Conservation (phyloP, 2,329 filamentous ascomycete species). For the Trichophyton mentagrophytes region DNA sequence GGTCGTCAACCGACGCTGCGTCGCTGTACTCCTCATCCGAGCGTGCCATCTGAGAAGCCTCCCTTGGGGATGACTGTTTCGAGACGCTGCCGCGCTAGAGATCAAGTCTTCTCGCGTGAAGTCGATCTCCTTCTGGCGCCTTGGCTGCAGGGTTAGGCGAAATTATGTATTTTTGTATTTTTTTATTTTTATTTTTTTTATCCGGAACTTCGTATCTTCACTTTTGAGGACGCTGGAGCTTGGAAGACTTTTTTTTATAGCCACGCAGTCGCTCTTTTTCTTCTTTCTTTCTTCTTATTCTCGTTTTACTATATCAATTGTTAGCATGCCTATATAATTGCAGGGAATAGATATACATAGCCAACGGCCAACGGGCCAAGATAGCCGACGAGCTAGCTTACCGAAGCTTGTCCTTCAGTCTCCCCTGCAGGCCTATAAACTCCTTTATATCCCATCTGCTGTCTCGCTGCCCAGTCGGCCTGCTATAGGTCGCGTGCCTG, state of each 20-base stretch:
- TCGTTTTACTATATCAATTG: not conserved
- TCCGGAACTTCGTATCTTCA: not conserved
- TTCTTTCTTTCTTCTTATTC: not conserved
- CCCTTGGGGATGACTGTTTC: not conserved
- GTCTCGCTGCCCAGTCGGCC: not conserved
- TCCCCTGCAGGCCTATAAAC: not conserved
- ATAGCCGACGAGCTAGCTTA: not conserved
- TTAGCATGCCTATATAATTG: no score
- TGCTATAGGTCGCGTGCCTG: not conserved
- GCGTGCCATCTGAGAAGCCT: slow-evolving; percentile 28
- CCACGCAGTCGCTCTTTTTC: not conserved
- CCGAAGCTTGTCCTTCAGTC: not conserved
- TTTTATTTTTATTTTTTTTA: not conserved
- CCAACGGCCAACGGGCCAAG: not conserved
- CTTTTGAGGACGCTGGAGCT: not conserved
- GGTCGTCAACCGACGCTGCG: slow-evolving; percentile 36
- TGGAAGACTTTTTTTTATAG: not conserved
- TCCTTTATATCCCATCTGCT: not conserved
- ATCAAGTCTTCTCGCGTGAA: not conserved
- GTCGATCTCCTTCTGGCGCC: not conserved
- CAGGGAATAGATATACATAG: no score
- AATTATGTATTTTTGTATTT: not conserved
- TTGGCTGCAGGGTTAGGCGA: slow-evolving; percentile 5
- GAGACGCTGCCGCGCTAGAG: slow-evolving; percentile 2
- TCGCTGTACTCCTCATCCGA: slow-evolving; percentile 43